A percentile compares a stretch with the other conserved stretches of the same genome.
Evolutionary conservation across 2,329 filamentous ascomycete species (phyloP).

Genomic region (Fusarium abutilonis): DNA sequence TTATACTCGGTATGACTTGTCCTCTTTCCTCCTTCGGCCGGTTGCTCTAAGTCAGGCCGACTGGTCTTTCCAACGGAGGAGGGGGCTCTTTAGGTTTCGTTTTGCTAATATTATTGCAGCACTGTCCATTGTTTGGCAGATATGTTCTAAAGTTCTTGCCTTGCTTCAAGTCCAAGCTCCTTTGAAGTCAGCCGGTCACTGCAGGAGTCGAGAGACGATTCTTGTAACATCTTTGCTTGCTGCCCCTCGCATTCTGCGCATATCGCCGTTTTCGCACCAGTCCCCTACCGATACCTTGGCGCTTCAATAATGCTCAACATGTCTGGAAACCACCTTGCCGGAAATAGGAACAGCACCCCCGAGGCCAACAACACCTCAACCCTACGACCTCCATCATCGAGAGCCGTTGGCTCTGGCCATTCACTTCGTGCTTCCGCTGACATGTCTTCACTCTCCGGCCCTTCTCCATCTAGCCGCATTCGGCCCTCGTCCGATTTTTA

Average conservation of each 20-base stretch:
- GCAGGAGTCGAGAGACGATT: conserved; percentile 68
- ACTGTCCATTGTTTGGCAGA: conserved; percentile 42
- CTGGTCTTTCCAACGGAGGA: conserved; percentile 11
- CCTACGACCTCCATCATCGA: conserved; percentile 82
- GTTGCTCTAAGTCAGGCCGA: conserved; percentile 31
- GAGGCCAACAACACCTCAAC: conserved; percentile 85
- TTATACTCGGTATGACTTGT: conserved; percentile 44
- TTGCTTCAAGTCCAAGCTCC: conserved; percentile 60
- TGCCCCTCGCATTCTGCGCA: conserved; percentile 33
- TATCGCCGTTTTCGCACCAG: conserved; percentile 20
- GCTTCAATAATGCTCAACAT: conserved; percentile 63
- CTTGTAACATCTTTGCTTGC: conserved; percentile 41
- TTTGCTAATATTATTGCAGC: conserved; percentile 39
- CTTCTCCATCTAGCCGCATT: conserved; percentile 79
- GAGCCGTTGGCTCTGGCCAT: conserved; percentile 80
- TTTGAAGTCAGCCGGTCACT: conserved; percentile 86
- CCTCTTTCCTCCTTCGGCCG: conserved; percentile 11
- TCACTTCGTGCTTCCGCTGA: conserved; percentile 95
- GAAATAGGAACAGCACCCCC: conserved; percentile 96
- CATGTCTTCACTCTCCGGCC: conserved; percentile 81
- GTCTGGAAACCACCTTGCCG: conserved; percentile 75
- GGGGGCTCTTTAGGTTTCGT: conserved; percentile 11
- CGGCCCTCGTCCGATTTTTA: conserved; percentile 96
- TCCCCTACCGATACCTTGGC: conserved; percentile 16
- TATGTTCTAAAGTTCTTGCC: conserved; percentile 49